Base-by-base conservation (phyloP, 1,284 basidiomycete species). In the Sporisorium scitamineum region DNA sequence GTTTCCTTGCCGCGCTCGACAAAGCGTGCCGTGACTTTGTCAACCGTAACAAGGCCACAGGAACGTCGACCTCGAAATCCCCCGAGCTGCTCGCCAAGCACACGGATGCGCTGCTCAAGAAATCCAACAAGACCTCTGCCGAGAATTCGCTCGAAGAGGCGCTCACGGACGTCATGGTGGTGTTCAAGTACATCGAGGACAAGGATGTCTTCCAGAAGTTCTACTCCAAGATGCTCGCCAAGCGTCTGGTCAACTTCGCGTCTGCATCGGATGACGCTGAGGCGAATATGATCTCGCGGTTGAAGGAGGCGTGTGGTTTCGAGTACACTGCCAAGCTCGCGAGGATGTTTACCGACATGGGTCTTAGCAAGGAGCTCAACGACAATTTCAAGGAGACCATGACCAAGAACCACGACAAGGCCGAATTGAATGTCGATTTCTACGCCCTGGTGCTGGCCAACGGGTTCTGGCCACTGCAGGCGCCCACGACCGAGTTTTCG, bases 141-240 rank as follows among this genome's bases (percentile, higher is more conserved):
- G 95, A 97, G 78, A 90, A 90, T 52, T 93, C 95, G 80, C 88
- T 99, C 8, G 96, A 98, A 86, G 90, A 91, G 54, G 93, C 94
- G 11, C 87, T 99, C 50, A 93, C 94, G 86, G 92, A 94, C 83
- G 93, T 95, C 34, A 97, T 98, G 96, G 89, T 95, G 48, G 89
- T 99, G 55, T 99, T 99, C 92, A 97, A 97, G 87, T 99, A 97
- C 86, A 92, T 99, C 79, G 95, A 97, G 86, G 97, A 99, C 88
- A 97, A 97, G 89, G 97, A 99, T 83, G 95, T 99, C 13, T 99
- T 99, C 91, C 96, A 98, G 86, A 94, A 94, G 50, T 99, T 97
- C 89, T 99, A 99, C 88, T 93, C 93, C 48, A 97, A 94, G 80
- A 96, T 96, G 88, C 88, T 99, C 22, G 95, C 95, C 50, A 94